phyloP scores from a whole-genome alignment of 2,329 filamentous ascomycete species.

The Aureobasidium sp. region DNA sequence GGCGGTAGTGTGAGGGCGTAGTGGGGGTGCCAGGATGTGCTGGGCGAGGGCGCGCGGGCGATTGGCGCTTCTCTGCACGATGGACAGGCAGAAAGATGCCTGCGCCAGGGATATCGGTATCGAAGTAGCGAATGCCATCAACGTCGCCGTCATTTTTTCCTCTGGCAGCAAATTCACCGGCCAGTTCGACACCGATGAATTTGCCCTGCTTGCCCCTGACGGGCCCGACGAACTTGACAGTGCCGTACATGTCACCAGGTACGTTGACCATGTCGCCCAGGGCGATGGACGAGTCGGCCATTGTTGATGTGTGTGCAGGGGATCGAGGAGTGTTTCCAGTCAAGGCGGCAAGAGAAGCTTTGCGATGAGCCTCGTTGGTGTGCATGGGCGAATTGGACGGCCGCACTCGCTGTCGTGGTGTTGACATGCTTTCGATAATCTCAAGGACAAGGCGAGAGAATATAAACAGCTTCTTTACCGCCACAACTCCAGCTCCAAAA shows the following conservation, averaged over 20 bases:
- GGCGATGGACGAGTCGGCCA: slow-evolving; percentile 49
- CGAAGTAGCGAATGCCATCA: slow-evolving; percentile 74
- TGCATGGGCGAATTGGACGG: slow-evolving; percentile 28
- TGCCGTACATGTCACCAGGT: slow-evolving; percentile 84
- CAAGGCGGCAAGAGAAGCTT: slow-evolving; percentile 60
- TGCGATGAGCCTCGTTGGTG: slow-evolving; percentile 50
- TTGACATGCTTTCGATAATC: background rate
- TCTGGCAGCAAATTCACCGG: slow-evolving; percentile 66
- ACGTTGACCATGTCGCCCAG: slow-evolving; percentile 85
- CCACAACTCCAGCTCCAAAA: background rate
- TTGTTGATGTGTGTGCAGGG: slow-evolving; percentile 21
- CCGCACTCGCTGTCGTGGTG: slow-evolving; percentile 5
- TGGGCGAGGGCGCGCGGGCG: slow-evolving; percentile 44
- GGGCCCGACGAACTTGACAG: slow-evolving; percentile 76
- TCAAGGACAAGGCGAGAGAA: background rate
- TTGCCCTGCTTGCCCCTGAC: slow-evolving; percentile 84
- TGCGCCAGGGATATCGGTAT: slow-evolving; percentile 65
- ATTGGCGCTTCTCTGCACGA: slow-evolving; percentile 65
- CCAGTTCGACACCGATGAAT: slow-evolving; percentile 88
- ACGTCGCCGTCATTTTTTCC: slow-evolving; percentile 97
- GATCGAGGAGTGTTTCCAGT: slow-evolving; percentile 37
- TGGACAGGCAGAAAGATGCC: slow-evolving; percentile 89
- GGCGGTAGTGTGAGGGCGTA: slow-evolving; percentile 49
- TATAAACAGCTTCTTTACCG: background rate
- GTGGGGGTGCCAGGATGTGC: slow-evolving; percentile 60